phyloP scores from a whole-genome alignment of 495 filamentous ascomycete genomes.

The Annulohypoxylon moriforme region DNA sequence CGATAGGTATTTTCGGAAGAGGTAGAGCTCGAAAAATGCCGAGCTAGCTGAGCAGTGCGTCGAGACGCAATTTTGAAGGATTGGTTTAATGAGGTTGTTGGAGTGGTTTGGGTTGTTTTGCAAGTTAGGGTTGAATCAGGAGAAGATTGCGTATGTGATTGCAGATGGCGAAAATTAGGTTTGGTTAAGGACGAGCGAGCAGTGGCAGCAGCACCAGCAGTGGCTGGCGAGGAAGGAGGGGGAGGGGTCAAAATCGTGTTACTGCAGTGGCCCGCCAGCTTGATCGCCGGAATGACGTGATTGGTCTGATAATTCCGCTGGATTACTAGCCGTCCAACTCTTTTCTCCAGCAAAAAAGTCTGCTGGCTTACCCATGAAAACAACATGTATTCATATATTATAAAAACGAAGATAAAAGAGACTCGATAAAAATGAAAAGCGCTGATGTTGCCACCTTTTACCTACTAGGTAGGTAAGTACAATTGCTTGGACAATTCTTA shows the following conservation, averaged over 20 bases:
- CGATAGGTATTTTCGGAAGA: conserved; percentile 30
- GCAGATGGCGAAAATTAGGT: conserved; percentile 38
- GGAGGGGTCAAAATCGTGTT: conserved; percentile 50
- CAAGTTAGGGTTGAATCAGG: conserved; percentile 25
- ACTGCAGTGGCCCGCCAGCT: conserved; percentile 41
- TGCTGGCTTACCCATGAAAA: conserved; percentile 15
- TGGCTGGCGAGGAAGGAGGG: conserved; percentile 48
- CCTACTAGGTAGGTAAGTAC: not conserved
- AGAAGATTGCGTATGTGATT: conserved; percentile 40
- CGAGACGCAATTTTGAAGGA: conserved; percentile 54
- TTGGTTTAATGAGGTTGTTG: conserved; percentile 32
- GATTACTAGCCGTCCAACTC: conserved; percentile 30
- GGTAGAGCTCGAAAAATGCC: conserved; percentile 62
- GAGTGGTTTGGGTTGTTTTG: conserved; percentile 19
- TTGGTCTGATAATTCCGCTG: conserved; percentile 37
- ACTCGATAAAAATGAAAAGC: not conserved
- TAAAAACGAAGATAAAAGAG: not conserved
- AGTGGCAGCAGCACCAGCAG: not conserved
- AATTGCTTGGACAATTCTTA: too few relatives aligned
- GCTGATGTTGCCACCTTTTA: not conserved
- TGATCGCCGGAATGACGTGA: conserved; percentile 33
- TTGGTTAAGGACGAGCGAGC: conserved; percentile 33
- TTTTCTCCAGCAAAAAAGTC: conserved; percentile 15
- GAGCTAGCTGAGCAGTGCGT: conserved; percentile 66
- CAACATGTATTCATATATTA: conserved; percentile 9